Conservation (phyloP, 192 early-diverging fungal species). For the Backusella morwellensis region DNA sequence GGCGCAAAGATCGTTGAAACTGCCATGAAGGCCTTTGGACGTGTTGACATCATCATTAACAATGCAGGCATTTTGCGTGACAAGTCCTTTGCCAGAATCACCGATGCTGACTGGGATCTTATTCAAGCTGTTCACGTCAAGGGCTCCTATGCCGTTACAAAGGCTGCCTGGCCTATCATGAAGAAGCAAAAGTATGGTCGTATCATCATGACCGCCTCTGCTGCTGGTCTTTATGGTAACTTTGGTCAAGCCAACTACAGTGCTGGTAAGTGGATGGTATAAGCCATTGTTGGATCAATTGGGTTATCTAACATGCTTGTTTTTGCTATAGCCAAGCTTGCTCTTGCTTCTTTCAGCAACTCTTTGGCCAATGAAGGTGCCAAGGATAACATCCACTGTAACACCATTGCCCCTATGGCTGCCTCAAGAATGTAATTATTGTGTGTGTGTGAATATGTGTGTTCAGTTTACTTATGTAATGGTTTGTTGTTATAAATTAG, state of each 20-base stretch:
- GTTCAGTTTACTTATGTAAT: background rate
- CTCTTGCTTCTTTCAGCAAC: conserved; percentile 86
- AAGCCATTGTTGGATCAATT: background rate
- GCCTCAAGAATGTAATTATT: conserved; percentile 81
- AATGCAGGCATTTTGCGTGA: conserved; percentile 99
- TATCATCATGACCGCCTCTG: conserved; percentile 92
- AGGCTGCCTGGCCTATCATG: conserved; percentile 96
- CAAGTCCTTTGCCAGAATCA: conserved; percentile 95
- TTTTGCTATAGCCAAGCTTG: conserved; percentile 78
- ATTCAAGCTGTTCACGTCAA: conserved; percentile 90
- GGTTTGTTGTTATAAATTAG: background rate
- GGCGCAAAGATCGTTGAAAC: conserved; percentile 98
- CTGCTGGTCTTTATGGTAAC: conserved; percentile 99
- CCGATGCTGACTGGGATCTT: conserved; percentile 96
- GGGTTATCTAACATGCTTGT: background rate
- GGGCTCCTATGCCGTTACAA: conserved; percentile 94
- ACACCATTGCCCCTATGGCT: conserved; percentile 96
- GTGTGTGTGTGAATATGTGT: conserved; percentile 16
- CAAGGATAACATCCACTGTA: conserved; percentile 90
- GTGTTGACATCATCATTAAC: conserved; percentile 95
- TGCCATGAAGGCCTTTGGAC: conserved; percentile 92
- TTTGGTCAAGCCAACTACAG: conserved; percentile 91
- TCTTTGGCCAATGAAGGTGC: conserved; percentile 93
- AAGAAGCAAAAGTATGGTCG: conserved; percentile 92
- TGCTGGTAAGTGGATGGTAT: conserved; percentile 46